phyloP scores from a whole-genome alignment of 2,329 filamentous ascomycete genomes.

The Fusarium nanum region DNA sequence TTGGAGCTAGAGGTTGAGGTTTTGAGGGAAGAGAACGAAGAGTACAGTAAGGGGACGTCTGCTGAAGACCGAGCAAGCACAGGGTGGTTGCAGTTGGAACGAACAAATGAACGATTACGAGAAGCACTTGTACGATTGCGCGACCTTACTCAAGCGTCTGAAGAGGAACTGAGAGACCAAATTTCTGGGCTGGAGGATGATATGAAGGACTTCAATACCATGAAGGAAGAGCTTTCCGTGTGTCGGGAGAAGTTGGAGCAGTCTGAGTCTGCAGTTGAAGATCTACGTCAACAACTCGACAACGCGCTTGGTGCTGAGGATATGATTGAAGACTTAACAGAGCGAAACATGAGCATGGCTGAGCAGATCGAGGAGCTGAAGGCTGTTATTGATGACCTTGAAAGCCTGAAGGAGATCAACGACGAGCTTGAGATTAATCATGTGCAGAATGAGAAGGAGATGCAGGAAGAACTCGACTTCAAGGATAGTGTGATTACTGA shows the following conservation, averaged over 20 bases:
- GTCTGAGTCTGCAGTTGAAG: constrained; percentile 80
- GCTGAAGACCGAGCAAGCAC: constrained; percentile 87
- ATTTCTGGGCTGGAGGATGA: constrained; percentile 80
- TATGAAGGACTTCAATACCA: constrained; percentile 71
- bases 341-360: constrained; percentile 84
- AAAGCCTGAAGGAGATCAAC: constrained; percentile 89
- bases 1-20: constrained; percentile 89
- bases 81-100: constrained; percentile 92
- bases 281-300: constrained; percentile 91
- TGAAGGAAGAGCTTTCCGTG: constrained; percentile 76
- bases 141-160: constrained; percentile 87
- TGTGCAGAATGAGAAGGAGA: constrained; percentile 90
- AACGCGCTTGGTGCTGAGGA: constrained; percentile 89
- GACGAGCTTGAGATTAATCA: constrained; percentile 96
- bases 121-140: constrained; percentile 86
- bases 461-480: constrained; percentile 93
- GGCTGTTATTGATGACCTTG: constrained; percentile 85
- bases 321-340: constrained; percentile 91
- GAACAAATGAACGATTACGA: constrained; percentile 86
- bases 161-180: constrained; percentile 80
- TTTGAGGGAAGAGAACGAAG: constrained; percentile 85
- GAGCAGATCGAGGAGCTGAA: constrained; percentile 87
- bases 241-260: constrained; percentile 79
- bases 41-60: constrained; percentile 85
- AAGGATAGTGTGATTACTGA: constrained; percentile 88